Conservation (phyloP, 2,329 filamentous ascomycete genomes). For the Anthostomella pinea region DNA sequence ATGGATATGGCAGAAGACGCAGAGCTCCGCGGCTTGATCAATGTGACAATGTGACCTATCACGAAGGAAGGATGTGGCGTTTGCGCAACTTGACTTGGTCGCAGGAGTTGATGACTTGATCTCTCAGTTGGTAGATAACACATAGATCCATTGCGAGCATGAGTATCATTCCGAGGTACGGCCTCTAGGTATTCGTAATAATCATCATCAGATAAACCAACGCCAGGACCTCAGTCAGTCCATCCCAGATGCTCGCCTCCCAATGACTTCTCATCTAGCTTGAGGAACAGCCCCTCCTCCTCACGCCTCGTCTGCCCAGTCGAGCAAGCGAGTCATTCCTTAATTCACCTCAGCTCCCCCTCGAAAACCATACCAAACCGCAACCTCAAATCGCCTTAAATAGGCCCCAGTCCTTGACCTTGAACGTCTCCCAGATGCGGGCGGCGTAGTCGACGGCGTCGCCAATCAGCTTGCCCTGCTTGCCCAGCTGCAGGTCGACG, state of each 20-base stretch:
- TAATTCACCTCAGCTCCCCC: no score
- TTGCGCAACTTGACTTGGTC: no score
- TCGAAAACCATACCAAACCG: neutral
- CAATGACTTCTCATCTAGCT: neutral
- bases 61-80: no score
- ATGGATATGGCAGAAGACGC: no score
- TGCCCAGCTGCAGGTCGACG: constrained; percentile 64
- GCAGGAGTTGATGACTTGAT: no score
- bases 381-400: constrained; percentile 50
- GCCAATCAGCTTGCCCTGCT: constrained; percentile 65
- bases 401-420: constrained; percentile 76
- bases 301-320: neutral
- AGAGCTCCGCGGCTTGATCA: no score
- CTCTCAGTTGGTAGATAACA: neutral
- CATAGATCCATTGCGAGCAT: no score
- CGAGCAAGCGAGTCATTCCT: neutral
- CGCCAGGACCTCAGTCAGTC: neutral
- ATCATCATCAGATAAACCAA: constrained; percentile 4
- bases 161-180: no score
- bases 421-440: constrained; percentile 68
- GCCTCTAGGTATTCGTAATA: neutral
- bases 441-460: constrained; percentile 66
- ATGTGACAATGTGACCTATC: no score
- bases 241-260: neutral
- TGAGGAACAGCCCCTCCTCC: neutral